A percentile compares a stretch with the other conserved stretches of the same genome.
Evolutionary conservation across 1,139 yeast species (phyloP).

Genomic region (Lodderomyces orthopsilosis): DNA sequence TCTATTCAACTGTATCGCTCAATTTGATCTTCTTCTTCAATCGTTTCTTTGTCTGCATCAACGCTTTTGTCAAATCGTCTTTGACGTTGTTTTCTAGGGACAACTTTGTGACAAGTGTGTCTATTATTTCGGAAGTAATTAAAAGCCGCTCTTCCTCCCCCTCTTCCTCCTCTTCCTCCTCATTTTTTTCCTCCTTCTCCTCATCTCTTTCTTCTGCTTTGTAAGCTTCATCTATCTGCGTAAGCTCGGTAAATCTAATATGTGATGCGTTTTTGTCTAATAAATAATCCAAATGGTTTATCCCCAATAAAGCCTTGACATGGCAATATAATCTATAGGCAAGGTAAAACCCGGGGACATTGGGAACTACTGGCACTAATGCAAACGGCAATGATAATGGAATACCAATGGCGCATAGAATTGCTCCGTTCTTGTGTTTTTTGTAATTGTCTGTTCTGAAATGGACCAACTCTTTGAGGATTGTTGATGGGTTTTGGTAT

Average conservation of each 20-base stretch:
- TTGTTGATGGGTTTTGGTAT: slow-evolving; percentile 32
- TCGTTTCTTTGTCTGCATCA: slow-evolving; percentile 43
- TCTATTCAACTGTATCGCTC: slow-evolving; percentile 18
- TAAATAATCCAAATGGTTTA: slow-evolving; percentile 60
- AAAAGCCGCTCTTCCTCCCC: slow-evolving; percentile 23
- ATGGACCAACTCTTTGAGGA: slow-evolving; percentile 31
- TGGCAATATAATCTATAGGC: slow-evolving; percentile 84
- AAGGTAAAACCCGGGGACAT: slow-evolving; percentile 90
- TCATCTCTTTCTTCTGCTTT: slow-evolving; percentile 10
- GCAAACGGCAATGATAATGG: slow-evolving; percentile 84
- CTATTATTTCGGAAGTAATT: slow-evolving; percentile 31
- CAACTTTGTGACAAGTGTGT: slow-evolving; percentile 25
- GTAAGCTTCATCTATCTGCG: slow-evolving; percentile 21
- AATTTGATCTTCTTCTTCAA: slow-evolving; percentile 20
- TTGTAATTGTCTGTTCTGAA: slow-evolving; percentile 27
- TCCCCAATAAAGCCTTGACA: slow-evolving; percentile 75
- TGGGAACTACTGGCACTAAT: slow-evolving; percentile 82
- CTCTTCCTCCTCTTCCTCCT: too few relatives aligned
- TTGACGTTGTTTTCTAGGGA: slow-evolving; percentile 38
- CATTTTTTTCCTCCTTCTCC: too few relatives aligned
- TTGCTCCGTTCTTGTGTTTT: slow-evolving; percentile 33
- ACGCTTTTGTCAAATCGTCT: slow-evolving; percentile 43
- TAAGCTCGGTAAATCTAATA: slow-evolving; percentile 21
- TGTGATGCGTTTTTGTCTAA: slow-evolving; percentile 27
- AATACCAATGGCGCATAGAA: slow-evolving; percentile 54